Evolutionary conservation across 2,329 filamentous ascomycete genomes (phyloP), one percentile per base, ranked within the genome.

Genomic region (Colletotrichum chrysophilum): DNA sequence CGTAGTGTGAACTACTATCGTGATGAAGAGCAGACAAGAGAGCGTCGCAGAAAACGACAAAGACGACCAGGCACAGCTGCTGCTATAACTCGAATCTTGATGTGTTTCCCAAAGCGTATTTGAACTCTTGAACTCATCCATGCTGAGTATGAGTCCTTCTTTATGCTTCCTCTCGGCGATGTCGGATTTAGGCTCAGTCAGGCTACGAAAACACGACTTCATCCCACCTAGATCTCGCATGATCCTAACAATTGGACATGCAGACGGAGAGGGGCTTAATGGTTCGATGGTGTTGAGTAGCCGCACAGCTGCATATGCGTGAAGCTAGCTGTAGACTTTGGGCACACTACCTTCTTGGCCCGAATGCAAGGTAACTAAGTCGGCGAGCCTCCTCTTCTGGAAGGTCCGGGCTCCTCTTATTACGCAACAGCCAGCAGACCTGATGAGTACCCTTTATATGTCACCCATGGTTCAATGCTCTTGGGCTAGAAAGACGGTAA

Each of bases 281-380:
- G 18, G 38, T 10, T n/a, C 38, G 3, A 5, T 43, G 18, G 38
- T 43, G 18, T 43, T 43, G 38, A n/a, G 4, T 5, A n/a, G 18
- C 38, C 38, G 38, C 38, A 43, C 38, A 3, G 18, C 38, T n/a
- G 38, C 38, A 43, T 43, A 1, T 43, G 38, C 18, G 8, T n/a
- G 1, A 43, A 43, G 0, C 38, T 3, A 43, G 38, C 38, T n/a
- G 3, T n/a, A n/a, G 9, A n/a, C 4, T 10, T n/a, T 3, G 4
- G 38, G 18, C 18, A 43, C 38, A 43, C 38, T n/a, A n/a, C 12
- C 18, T 10, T n/a, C 38, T n/a, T 43, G 38, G 38, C 38, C 38
- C 18, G 38, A 43, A 43, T n/a, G 38, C 38, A 43, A 43, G 38
- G 38, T 43, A 43, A 43, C 38, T n/a, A n/a, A 6, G 18, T 5